Percentiles rank a stretch among this genome's conserved stretches.
Conservation (phyloP, 257 asterid species). For the Plantago elongata region DNA sequence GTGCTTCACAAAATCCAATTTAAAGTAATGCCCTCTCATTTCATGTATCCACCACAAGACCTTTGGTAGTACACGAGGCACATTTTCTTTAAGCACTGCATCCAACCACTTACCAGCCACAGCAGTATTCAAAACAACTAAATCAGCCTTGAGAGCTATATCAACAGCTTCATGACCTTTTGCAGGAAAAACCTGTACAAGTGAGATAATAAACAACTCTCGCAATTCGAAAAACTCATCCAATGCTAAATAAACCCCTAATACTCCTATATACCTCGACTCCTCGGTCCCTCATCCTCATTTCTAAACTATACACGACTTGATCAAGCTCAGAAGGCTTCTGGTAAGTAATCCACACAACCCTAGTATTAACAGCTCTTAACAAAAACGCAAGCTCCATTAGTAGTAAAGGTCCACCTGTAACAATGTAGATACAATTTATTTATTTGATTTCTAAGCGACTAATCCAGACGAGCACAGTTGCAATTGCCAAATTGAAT, state of each 20-base stretch:
- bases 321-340: slow-evolving; percentile 54
- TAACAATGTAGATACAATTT: background rate
- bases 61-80: slow-evolving; percentile 80
- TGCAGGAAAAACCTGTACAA: slow-evolving; percentile 60
- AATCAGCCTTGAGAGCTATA: slow-evolving; percentile 76
- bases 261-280: slow-evolving; percentile 49
- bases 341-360: slow-evolving; percentile 76
- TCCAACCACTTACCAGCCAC: slow-evolving; percentile 99
- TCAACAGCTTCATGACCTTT: slow-evolving; percentile 74
- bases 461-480: too few relatives aligned
- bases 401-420: slow-evolving; percentile 74
- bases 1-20: slow-evolving; percentile 92
- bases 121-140: slow-evolving; percentile 83
- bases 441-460: too few relatives aligned
- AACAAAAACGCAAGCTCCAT: slow-evolving; percentile 88
- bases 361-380: slow-evolving; percentile 63
- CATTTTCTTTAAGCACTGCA: slow-evolving; percentile 73
- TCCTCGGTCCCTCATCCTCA: slow-evolving; percentile 59
- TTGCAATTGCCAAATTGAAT: background rate
- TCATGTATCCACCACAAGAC: slow-evolving; percentile 99
- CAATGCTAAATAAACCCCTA: too few relatives aligned
- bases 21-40: slow-evolving; percentile 99
- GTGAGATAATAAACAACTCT: slow-evolving; percentile 6
- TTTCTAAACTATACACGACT: slow-evolving; percentile 60
- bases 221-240: background rate